Conservation (phyloP, 75 land plant genomes). For the Chamaecyparis obtusa region DNA sequence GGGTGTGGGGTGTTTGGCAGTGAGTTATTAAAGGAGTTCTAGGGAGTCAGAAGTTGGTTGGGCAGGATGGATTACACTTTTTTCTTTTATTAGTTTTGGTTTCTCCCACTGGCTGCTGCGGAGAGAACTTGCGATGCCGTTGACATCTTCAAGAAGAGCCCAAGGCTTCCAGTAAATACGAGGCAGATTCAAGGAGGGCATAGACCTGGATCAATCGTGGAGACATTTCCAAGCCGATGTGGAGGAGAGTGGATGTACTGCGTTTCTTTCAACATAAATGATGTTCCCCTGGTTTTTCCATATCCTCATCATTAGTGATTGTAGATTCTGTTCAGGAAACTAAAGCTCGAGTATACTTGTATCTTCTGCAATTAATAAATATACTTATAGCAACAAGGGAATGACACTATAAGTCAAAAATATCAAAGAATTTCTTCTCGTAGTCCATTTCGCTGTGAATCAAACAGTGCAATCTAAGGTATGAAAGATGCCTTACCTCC, state of each 20-base stretch:
- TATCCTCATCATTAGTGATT: background rate
- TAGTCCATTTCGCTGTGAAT: background rate
- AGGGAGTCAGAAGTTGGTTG: background rate
- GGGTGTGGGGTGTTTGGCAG: background rate
- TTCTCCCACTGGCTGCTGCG: too few species aligned
- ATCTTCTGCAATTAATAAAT: background rate
- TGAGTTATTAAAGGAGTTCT: background rate
- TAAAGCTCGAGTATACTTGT: background rate
- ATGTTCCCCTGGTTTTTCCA: background rate
- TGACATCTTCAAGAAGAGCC: too few species aligned
- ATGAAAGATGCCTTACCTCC: constrained; percentile 45
- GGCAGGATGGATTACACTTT: too few species aligned
- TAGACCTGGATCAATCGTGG: too few species aligned
- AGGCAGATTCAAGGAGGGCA: too few species aligned
- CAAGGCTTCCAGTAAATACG: too few species aligned
- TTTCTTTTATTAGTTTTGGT: too few species aligned
- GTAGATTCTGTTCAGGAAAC: background rate
- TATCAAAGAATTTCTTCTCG: too few species aligned
- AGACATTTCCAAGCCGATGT: too few species aligned
- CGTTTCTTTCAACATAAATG: background rate
- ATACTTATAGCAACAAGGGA: too few species aligned
- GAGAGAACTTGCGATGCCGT: too few species aligned
- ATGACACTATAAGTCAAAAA: background rate
- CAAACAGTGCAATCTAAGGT: background rate
- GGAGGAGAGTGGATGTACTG: too few species aligned